Percentiles rank a stretch among this genome's conserved stretches.
These are phyloP conservation scores for Hyphodiscus sp. DNA, from an alignment of 2,329 filamentous ascomycete genomes.

Conservation along the genomic window DNA sequence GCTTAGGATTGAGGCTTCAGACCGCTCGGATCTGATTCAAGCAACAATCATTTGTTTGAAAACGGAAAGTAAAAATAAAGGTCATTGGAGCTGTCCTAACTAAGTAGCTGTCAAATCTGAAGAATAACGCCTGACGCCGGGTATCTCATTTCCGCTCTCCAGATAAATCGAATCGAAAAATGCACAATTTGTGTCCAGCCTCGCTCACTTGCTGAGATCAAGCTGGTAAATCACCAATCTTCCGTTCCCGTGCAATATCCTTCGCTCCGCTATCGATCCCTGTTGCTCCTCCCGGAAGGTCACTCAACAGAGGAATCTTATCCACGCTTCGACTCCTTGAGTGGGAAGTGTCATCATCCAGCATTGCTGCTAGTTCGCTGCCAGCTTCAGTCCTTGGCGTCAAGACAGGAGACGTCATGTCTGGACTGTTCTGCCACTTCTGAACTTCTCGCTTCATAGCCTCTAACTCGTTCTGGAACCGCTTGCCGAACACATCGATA, in stretches of 20 bases:
- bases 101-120: not conserved
- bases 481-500: slow-evolving; percentile 94
- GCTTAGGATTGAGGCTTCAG: not conserved
- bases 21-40: not conserved
- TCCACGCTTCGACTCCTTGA: slow-evolving; percentile 35
- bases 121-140: not conserved
- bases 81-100: not conserved
- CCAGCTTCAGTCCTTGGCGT: slow-evolving; percentile 30
- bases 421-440: slow-evolving; percentile 69
- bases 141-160: not conserved
- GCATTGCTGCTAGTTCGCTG: slow-evolving; percentile 12
- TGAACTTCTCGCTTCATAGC: slow-evolving; percentile 80
- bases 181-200: not conserved
- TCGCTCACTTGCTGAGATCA: slow-evolving; percentile 7
- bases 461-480: slow-evolving; percentile 95
- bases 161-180: not conserved
- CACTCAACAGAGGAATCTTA: slow-evolving; percentile 50
- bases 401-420: slow-evolving; percentile 37
- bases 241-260: slow-evolving; percentile 44
- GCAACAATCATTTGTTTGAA: not conserved
- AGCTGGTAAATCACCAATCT: slow-evolving; percentile 28
- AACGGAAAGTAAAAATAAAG: not conserved
- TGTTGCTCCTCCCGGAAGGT: slow-evolving; percentile 33
- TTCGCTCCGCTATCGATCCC: slow-evolving; percentile 40
- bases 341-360: slow-evolving; percentile 14